A percentile compares a stretch with the other conserved stretches of the same genome.
Evolutionary conservation across 1,139 yeast genomes (phyloP).

Genomic region (Yamadazyma diospyri): DNA sequence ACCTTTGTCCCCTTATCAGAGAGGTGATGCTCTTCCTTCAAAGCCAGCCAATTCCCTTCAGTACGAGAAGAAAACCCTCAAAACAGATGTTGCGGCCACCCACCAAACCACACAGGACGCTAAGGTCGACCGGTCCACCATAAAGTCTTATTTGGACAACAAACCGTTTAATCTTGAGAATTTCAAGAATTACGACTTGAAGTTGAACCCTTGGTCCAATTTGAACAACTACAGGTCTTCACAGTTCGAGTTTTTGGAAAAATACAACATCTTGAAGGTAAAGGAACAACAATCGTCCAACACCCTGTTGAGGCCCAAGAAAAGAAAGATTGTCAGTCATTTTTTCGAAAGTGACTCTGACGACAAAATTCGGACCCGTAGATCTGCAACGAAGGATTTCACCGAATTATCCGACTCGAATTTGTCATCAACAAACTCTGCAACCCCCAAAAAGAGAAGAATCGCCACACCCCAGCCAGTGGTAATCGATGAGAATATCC

Average conservation of each 20-base stretch:
- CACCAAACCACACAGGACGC: conserved; percentile 4
- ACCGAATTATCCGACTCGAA: conserved; percentile 12
- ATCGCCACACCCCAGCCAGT: conserved; percentile 35
- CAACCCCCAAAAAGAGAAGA: conserved; percentile 37
- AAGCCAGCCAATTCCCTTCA: too few species aligned
- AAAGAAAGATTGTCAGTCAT: conserved; percentile 29
- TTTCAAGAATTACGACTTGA: conserved; percentile 43
- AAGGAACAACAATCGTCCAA: conserved; percentile 13
- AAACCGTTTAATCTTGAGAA: conserved; percentile 48
- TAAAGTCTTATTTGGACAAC: conserved; percentile 18
- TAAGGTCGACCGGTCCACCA: conserved; percentile 7
- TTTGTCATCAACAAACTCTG: conserved; percentile 5
- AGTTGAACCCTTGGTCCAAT: conserved; percentile 50
- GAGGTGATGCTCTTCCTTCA: conserved; percentile 13
- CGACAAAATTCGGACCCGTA: conserved; percentile 55
- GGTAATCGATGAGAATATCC: conserved; percentile 53
- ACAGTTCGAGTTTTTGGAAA: conserved; percentile 49
- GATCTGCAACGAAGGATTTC: conserved; percentile 15
- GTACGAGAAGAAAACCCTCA: conserved; percentile 1
- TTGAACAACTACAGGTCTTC: conserved; percentile 42
- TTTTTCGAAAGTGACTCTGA: conserved; percentile 25
- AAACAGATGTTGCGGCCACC: not conserved
- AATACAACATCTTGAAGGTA: conserved; percentile 35
- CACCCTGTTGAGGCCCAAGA: conserved; percentile 11
- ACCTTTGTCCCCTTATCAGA: conserved; percentile 61